Conservation (phyloP, 108 stramenopile genomes). For the Nitzschia palea region DNA sequence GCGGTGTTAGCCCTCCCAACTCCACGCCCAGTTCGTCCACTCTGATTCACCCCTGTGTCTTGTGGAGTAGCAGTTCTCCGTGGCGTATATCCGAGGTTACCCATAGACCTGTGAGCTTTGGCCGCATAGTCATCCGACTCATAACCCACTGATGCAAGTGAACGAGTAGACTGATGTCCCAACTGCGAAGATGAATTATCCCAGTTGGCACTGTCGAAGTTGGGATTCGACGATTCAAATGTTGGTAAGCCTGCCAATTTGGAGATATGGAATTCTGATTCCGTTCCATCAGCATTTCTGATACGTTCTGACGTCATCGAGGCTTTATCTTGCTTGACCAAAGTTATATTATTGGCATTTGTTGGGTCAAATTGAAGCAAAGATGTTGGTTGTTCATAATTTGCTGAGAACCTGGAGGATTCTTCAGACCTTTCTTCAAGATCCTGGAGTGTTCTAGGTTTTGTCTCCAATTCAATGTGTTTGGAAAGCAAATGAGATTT, state of each 20-base stretch:
- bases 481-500: not conserved
- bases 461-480: conserved; percentile 2
- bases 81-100: not conserved
- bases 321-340: conserved; percentile 15
- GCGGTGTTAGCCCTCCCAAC: not conserved
- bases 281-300: conserved; percentile 16
- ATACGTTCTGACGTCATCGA: conserved; percentile 16
- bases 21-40: not conserved
- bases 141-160: not conserved
- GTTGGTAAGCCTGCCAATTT: conserved; percentile 30
- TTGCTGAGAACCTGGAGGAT: conserved; percentile 1
- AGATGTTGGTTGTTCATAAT: conserved; percentile 4
- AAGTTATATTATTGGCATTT: not conserved
- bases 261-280: conserved; percentile 23
- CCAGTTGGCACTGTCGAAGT: not conserved
- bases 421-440: conserved; percentile 8
- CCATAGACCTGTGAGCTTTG: not conserved
- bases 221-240: conserved; percentile 12
- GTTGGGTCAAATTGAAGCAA: conserved; percentile 35
- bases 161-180: not conserved
- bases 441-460: not conserved
- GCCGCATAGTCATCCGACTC: not conserved
- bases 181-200: not conserved
- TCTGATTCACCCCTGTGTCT: not conserved
- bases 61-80: not conserved